Percentiles rank a stretch among this genome's conserved stretches.
These are phyloP conservation scores for Fusarium pseudoanthophilum DNA, from an alignment of 2,329 filamentous ascomycete genomes.

Conservation along the genomic window DNA sequence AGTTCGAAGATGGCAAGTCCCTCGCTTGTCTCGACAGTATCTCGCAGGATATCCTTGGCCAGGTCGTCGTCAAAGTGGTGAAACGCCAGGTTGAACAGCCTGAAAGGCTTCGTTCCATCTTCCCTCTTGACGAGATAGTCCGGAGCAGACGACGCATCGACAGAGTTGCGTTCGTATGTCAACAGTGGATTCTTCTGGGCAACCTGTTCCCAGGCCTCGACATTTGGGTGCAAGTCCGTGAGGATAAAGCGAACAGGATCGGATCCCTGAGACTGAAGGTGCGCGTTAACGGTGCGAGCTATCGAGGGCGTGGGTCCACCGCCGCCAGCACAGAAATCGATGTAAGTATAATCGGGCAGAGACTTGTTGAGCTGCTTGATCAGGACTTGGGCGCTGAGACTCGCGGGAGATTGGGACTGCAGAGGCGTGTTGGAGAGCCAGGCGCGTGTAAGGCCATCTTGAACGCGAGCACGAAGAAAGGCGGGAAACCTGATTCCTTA, in stretches of 20 bases:
- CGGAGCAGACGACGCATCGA: slow-evolving; percentile 74
- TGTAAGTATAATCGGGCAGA: slow-evolving; percentile 67
- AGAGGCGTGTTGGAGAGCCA: slow-evolving; percentile 72
- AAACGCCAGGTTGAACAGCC: slow-evolving; percentile 79
- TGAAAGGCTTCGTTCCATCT: slow-evolving; percentile 65
- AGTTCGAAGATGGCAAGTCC: slow-evolving; percentile 80
- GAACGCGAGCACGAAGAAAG: slow-evolving; percentile 71
- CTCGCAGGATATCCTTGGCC: slow-evolving; percentile 69
- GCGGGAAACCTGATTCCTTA: slow-evolving; percentile 66
- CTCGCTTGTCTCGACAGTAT: slow-evolving; percentile 72
- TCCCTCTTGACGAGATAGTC: slow-evolving; percentile 54
- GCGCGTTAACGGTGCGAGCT: slow-evolving; percentile 67
- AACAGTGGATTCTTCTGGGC: slow-evolving; percentile 65
- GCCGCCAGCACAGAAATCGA: slow-evolving; percentile 81
- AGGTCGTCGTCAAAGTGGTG: slow-evolving; percentile 78
- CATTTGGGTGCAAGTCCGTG: slow-evolving; percentile 73
- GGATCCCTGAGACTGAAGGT: slow-evolving; percentile 44
- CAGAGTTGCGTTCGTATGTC: slow-evolving; percentile 66
- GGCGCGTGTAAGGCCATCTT: slow-evolving; percentile 70
- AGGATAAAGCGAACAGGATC: slow-evolving; percentile 67
- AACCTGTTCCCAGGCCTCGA: slow-evolving; percentile 67
- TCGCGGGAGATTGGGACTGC: slow-evolving; percentile 67
- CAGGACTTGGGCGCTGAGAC: slow-evolving; percentile 69
- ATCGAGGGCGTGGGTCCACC: slow-evolving; percentile 76
- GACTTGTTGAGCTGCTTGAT: slow-evolving; percentile 59